A percentile compares a stretch with the other conserved stretches of the same genome.
Conservation (phyloP, 2,329 filamentous ascomycete genomes). For the Sclerotinia subarctica region DNA sequence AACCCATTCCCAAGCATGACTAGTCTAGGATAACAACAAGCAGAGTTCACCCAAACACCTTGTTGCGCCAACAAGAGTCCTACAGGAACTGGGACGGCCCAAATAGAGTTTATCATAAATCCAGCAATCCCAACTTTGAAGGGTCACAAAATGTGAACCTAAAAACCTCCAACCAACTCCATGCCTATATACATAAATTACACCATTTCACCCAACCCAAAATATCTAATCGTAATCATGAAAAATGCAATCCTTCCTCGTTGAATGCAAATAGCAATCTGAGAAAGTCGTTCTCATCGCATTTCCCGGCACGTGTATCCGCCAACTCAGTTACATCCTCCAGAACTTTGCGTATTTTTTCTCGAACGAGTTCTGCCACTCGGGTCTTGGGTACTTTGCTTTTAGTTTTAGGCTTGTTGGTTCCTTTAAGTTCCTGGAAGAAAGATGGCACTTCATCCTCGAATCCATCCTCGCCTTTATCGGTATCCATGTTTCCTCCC, state of each 20-base stretch:
- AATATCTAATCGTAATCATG: slow-evolving; percentile 26
- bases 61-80: not conserved
- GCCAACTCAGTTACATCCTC: slow-evolving; percentile 75
- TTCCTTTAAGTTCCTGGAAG: slow-evolving; percentile 62
- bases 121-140: slow-evolving; percentile 5
- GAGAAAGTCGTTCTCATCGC: slow-evolving; percentile 90
- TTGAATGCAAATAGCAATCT: slow-evolving; percentile 80
- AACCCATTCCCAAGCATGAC: not conserved
- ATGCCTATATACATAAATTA: slow-evolving; percentile 20
- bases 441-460: slow-evolving; percentile 77
- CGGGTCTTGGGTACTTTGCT: slow-evolving; percentile 74
- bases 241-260: slow-evolving; percentile 86
- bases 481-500: slow-evolving; percentile 51
- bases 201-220: slow-evolving; percentile 23
- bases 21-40: not conserved
- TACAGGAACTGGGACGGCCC: not conserved
- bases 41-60: not conserved
- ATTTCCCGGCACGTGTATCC: slow-evolving; percentile 79
- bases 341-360: slow-evolving; percentile 83
- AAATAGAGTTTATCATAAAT: not conserved
- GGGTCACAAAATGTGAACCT: not conserved
- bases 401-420: slow-evolving; percentile 59
- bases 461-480: slow-evolving; percentile 41
- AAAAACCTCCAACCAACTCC: slow-evolving; percentile 28
- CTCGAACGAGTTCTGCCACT: slow-evolving; percentile 74